Percentiles rank a stretch among this genome's conserved stretches.
Conservation (phyloP, 2,329 filamentous ascomycete species). For the Diaporthe vexans region DNA sequence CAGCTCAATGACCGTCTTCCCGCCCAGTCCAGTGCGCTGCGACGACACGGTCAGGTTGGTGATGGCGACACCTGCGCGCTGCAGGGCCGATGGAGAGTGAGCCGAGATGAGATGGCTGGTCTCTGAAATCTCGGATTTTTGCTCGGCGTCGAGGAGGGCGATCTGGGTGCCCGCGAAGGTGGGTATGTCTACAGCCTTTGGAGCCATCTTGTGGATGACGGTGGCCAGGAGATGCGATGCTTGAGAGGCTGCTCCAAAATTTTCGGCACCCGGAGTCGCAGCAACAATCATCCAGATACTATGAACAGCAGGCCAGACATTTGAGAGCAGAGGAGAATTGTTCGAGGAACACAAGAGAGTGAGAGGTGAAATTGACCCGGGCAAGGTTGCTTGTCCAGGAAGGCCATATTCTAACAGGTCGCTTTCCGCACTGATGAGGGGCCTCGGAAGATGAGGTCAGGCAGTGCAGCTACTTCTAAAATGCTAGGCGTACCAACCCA, state of each 20-base stretch:
- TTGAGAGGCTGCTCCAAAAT: neutral
- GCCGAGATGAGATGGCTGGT: slow-evolving; percentile 76
- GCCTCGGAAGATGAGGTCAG: slow-evolving; percentile 14
- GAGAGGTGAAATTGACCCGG: neutral
- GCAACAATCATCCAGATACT: neutral
- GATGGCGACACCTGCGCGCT: slow-evolving; percentile 83
- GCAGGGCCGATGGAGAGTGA: slow-evolving; percentile 77
- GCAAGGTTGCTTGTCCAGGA: neutral
- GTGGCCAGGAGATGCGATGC: neutral
- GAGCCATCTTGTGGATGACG: slow-evolving; percentile 50
- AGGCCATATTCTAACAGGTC: neutral
- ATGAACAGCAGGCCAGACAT: neutral
- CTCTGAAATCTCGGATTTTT: slow-evolving; percentile 79
- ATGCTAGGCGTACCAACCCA: neutral
- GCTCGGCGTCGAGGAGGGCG: slow-evolving; percentile 77
- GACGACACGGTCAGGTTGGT: slow-evolving; percentile 81
- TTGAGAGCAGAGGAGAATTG: too few species aligned
- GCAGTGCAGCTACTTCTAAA: neutral
- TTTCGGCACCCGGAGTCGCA: neutral
- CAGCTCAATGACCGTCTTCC: slow-evolving; percentile 90
- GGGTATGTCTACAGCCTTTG: slow-evolving; percentile 66
- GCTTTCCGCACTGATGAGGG: neutral
- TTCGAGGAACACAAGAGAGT: neutral
- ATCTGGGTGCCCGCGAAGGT: slow-evolving; percentile 81
- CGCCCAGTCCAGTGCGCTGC: slow-evolving; percentile 89